These are phyloP conservation scores for Garcia nutans DNA, from an alignment of 345 rosid genomes.

Conservation along the genomic window DNA sequence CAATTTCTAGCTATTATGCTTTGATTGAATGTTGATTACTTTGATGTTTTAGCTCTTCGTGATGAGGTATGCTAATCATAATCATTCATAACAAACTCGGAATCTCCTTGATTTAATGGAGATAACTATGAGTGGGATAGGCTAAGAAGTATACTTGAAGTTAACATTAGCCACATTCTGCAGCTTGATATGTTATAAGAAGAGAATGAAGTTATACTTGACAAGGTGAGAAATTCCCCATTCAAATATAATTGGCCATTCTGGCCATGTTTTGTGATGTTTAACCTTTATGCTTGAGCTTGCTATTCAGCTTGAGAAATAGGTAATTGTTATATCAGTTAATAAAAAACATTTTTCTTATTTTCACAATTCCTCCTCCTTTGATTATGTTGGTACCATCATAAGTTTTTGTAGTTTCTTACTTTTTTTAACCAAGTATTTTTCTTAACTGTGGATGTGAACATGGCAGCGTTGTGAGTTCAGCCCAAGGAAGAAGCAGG, in stretches of 20 bases:
- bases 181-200: constrained; percentile 84
- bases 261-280: constrained; percentile 15
- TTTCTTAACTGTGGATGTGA: too few relatives aligned
- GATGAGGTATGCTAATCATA: constrained; percentile 94
- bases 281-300: constrained; percentile 27
- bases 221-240: constrained; percentile 26
- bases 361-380: not conserved
- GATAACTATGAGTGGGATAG: not conserved
- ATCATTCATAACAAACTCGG: not conserved
- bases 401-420: not conserved
- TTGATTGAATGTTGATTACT: too few relatives aligned
- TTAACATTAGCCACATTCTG: constrained; percentile 16
- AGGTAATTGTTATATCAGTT: constrained; percentile 40
- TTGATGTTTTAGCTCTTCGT: constrained; percentile 92
- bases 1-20: too few relatives aligned
- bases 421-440: not conserved
- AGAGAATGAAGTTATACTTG: constrained; percentile 57
- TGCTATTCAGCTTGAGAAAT: constrained; percentile 80
- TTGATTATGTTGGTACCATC: not conserved
- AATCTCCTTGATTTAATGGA: not conserved
- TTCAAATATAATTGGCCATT: constrained; percentile 9
- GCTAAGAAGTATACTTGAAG: not conserved
- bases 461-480: too few relatives aligned
- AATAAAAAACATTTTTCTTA: not conserved
- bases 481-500: too few relatives aligned